Base-by-base conservation (phyloP, 352 stramenopile species). In the Phytophthora crassamura region DNA sequence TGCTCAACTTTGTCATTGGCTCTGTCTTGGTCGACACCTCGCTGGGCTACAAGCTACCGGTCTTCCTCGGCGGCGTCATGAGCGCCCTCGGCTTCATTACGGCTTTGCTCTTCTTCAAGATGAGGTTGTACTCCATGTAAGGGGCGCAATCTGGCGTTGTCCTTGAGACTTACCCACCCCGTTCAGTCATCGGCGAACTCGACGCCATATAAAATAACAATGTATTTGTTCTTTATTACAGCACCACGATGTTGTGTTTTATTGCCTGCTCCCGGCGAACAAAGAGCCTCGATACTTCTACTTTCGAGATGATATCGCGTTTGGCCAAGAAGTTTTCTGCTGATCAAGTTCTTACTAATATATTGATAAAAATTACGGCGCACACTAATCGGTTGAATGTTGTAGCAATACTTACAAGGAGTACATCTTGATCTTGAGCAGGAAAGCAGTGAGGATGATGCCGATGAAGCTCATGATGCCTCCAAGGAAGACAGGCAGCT, bases 51-150 rank as follows among this genome's bases (percentile, higher is more conserved):
- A 74, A 73, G 16, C 66, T 90, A 1, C 83, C 81, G 0, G 74
- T 92, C 5, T 75, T 92, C 41, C 64, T 91, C n/a, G 83, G 80
- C 18, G 83, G 83, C 12, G 41, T 78, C n/a, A 74, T 89, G 55
- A 87, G 75, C 39, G 68, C 73, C 4, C 20, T 89, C 6, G 78
- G 67, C n/a, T 86, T 86, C 46, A 34, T 91, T 39, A 69, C 82
- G 16, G 67, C 69, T n/a, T 8, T 84, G 1, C 53, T 75, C 48
- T 88, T 82, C 63, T 80, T 89, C 64, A 74, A 74, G 25, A 72
- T 91, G 67, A 80, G 89, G 46, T 88, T 89, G 80, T 69, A 89
- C 57, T 87, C 78, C 32, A 77, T 91, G 76, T 91, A 80, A 60
- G 33, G 5, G 10, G 10, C 22, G 30, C 7, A 4, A 9, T 11